Evolutionary conservation across 2,329 filamentous ascomycete genomes (phyloP), one percentile per base, ranked within the genome.

Genomic region (Aspergillus oerlinghausenensis): DNA sequence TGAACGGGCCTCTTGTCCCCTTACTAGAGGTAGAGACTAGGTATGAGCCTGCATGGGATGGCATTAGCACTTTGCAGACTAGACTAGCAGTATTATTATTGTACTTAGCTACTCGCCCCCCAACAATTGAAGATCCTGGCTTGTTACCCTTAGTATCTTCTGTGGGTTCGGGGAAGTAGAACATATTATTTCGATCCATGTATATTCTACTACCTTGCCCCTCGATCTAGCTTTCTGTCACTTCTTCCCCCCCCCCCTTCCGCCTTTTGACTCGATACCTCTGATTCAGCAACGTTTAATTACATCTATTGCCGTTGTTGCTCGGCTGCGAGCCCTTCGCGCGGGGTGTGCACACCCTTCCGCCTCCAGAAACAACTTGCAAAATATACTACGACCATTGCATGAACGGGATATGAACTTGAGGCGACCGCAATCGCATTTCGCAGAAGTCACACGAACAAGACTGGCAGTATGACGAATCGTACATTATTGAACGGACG

Each of bases 401-500:
- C 32, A 25, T 25, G 19, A 23, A 47, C 21, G 42, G 60, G 58
- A 62, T 53, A 63, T 65, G 63, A 59, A 49, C 47, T 23, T 53
- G 52, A 10, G 54, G 42, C 53, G 19, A 35, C 21, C 29, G 50
- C 54, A 51, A 48, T 57, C 55, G 57, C 61, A 61, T 54, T 48
- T 38, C 17, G 40, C 48, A 40, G 40, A 48, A 52, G 45, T 51
- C 28, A n/a, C 17, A 42, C 32, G 19, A 21, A 28, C 52, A 43
- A 48, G 42, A 45, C 51, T 38, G 35, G 26, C 61, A 67, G 50
- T 42, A 73, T 70, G 67, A 54, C 58, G 49, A 59, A 58, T 40
- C 47, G 50, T 7, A 52, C 60, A 49, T 29, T 66, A 49, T 35
- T 68, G 48, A 60, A 61, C 40, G 85, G 83, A 60, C 66, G 75